These are phyloP conservation scores for Pneumocystis sp. DNA, from an alignment of 1,139 yeast species.

Conservation along the genomic window DNA sequence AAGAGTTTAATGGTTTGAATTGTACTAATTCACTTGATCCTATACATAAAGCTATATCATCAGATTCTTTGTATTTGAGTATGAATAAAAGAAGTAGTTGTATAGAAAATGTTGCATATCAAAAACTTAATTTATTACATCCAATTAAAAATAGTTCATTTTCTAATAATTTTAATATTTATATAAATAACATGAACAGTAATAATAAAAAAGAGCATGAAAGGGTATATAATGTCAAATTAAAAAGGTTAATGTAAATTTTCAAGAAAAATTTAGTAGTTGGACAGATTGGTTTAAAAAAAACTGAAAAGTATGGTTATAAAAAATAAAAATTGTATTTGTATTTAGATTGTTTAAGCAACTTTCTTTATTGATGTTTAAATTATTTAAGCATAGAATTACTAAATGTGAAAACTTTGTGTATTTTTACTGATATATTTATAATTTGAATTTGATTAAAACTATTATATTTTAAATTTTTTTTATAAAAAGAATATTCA, in stretches of 20 bases:
- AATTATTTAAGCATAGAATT: too few species aligned
- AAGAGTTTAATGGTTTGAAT: not conserved
- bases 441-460: too few species aligned
- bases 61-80: not conserved
- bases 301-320: not conserved
- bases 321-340: not conserved
- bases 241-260: not conserved
- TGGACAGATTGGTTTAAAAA: not conserved
- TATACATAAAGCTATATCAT: not conserved
- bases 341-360: too few species aligned
- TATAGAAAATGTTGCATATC: not conserved
- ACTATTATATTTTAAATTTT: too few species aligned
- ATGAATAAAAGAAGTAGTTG: not conserved
- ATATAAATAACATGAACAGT: not conserved
- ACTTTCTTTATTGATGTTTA: not conserved
- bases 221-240: not conserved
- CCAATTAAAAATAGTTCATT: not conserved
- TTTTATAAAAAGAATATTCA: too few species aligned
- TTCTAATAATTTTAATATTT: not conserved
- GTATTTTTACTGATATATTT: too few species aligned
- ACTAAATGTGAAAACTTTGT: too few species aligned
- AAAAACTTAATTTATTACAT: not conserved
- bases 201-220: not conserved
- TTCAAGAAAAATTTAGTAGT: not conserved
- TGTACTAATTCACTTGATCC: not conserved